Percentiles rank a stretch among this genome's conserved stretches.
Evolutionary conservation across 2,329 filamentous ascomycete species (phyloP).

Genomic region (Epichloe typhina): DNA sequence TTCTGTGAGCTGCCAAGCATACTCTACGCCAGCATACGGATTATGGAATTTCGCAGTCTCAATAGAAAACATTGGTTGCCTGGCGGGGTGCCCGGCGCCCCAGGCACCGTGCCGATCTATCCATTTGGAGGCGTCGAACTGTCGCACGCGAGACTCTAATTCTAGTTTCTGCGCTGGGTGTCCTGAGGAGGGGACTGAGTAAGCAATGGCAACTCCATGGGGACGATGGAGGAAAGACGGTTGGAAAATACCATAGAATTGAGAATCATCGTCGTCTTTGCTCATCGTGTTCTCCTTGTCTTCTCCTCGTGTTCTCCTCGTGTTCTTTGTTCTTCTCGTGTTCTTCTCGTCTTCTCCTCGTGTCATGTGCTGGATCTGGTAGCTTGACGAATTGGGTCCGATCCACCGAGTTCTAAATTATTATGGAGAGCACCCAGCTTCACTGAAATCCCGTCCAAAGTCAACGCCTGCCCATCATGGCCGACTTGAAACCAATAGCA

Average conservation of each 20-base stretch:
- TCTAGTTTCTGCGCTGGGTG: slow-evolving; percentile 33
- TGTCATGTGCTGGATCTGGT: background rate
- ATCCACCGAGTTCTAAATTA: background rate
- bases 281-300: background rate
- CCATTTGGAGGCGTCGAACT: slow-evolving; percentile 38
- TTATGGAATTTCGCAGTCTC: slow-evolving; percentile 36
- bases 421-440: too few species aligned
- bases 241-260: background rate
- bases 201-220: background rate
- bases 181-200: slow-evolving; percentile 29
- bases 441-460: too few species aligned
- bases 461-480: slow-evolving; percentile 10
- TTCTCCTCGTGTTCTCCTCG: background rate
- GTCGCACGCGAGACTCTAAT: slow-evolving; percentile 36
- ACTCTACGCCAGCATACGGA: slow-evolving; percentile 38
- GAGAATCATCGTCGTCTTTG: background rate
- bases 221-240: background rate
- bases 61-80: background rate
- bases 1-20: slow-evolving; percentile 52
- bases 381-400: background rate
- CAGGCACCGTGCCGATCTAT: slow-evolving; percentile 4
- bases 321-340: background rate
- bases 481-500: slow-evolving; percentile 14
- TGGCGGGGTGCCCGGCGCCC: slow-evolving; percentile 2
- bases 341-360: background rate